phyloP scores from a whole-genome alignment of 2,329 filamentous ascomycete genomes.

The Scedosporium apiospermum region DNA sequence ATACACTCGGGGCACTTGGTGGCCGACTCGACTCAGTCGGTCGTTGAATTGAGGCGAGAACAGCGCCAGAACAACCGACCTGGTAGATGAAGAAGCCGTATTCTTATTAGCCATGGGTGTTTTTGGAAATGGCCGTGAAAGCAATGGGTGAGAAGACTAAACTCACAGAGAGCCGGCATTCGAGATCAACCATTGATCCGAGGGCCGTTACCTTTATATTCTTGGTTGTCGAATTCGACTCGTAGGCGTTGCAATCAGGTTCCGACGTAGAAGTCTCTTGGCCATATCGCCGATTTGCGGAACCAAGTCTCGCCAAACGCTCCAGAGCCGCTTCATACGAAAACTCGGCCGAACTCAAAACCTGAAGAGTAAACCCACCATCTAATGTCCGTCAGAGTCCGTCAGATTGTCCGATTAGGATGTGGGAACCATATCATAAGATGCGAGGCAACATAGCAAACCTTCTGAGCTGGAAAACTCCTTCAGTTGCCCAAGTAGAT shows the following conservation, averaged over 20 bases:
- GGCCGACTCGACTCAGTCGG: slow-evolving; percentile 27
- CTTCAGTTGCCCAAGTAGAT: slow-evolving; percentile 17
- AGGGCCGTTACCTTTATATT: slow-evolving; percentile 57
- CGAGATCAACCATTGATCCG: slow-evolving; percentile 61
- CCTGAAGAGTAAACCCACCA: slow-evolving; percentile 43
- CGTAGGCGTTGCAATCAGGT: slow-evolving; percentile 29
- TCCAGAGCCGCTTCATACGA: slow-evolving; percentile 49
- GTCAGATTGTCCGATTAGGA: neutral
- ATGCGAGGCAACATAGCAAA: neutral
- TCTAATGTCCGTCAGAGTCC: neutral
- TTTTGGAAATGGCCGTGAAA: neutral
- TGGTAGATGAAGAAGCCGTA: slow-evolving; percentile 17
- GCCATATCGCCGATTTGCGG: too few relatives aligned
- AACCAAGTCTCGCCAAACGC: neutral
- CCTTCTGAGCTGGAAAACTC: slow-evolving; percentile 11
- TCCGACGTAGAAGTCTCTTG: slow-evolving; percentile 1
- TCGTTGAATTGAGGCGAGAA: slow-evolving; percentile 70
- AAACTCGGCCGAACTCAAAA: slow-evolving; percentile 65
- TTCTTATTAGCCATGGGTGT: neutral
- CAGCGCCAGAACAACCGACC: slow-evolving; percentile 78
- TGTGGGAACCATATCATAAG: neutral
- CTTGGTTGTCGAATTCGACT: slow-evolving; percentile 33
- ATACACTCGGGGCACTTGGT: slow-evolving; percentile 41
- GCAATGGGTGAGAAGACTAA: neutral
- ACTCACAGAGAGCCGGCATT: slow-evolving; percentile 59